Evolutionary conservation across 768 basidiomycete genomes (phyloP), one percentile per base, ranked within the genome.

Genomic region (Leccinum pellstonianum): DNA sequence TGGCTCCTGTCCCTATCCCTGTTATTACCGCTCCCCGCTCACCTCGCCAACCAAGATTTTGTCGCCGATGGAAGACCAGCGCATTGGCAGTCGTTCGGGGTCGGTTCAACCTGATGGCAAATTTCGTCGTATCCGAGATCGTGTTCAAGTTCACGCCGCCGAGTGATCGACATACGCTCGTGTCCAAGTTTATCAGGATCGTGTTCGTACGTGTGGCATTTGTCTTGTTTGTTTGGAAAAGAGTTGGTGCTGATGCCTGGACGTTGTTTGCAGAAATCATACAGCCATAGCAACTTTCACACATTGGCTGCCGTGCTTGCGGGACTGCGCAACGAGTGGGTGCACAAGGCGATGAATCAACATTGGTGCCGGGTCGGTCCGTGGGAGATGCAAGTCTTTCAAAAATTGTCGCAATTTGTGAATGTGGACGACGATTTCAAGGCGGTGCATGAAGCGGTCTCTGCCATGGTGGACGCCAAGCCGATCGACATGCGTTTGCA

Each of bases 71-170:
- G 43, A 90, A 85, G 74, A 87, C 87, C 47, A 88, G 83, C 58
- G 87, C 88, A 21, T 76, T 93, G 61, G 84, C 84, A 3, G 87
- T 85, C 41, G 81, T 93, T 29, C 83, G 91, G 46, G 88, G 87
- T 12, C 83, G 93, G 23, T 95, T 94, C 76, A 93, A 94, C 68
- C 75, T 95, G 49, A 84, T 93, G 74, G 85, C 87, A 2, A 87
- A 88, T 66, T 97, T 94, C 65, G 83, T 88, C 6, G 77, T 84
- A 21, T 86, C 90, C 3, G 95, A 97, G 76, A 82, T 96, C 55
- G 82, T 93, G 23, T 23, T 23, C 23, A 23, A 23, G 23, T 75
- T 92, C 57, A 89, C 93, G 1, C 81, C 81, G 9, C 86, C 86
- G 5, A 73, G 73, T 55, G 86, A 91, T 56, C 81, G 94, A 19